Evolutionary conservation across 306 rosid species (phyloP).

Genomic region (Abrus precatorius): DNA sequence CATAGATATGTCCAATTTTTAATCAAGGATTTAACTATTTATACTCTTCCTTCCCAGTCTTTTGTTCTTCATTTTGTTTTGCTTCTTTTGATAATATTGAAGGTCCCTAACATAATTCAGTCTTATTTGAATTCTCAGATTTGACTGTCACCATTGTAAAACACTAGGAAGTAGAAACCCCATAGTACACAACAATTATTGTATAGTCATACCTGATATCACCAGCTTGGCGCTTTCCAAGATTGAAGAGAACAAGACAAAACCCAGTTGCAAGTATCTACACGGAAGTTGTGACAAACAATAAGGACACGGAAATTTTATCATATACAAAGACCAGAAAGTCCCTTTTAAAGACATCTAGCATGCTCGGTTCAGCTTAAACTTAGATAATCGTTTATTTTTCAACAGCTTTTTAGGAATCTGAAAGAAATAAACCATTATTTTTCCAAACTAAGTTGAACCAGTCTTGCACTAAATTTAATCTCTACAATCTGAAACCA

Average conservation of each 20-base stretch:
- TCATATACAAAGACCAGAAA: slow-evolving; percentile 1
- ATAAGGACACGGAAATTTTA: slow-evolving; percentile 24
- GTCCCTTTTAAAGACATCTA: slow-evolving; percentile 26
- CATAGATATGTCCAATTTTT: slow-evolving; percentile 14
- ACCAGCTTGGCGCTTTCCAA: slow-evolving; percentile 88
- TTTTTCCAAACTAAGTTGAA: no score
- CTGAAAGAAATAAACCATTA: no score
- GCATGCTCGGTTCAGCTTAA: no score
- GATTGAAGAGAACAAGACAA: slow-evolving; percentile 82
- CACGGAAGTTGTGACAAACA: slow-evolving; percentile 39
- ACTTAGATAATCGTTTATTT: no score
- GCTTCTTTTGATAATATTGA: slow-evolving; percentile 22
- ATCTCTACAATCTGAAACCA: slow-evolving; percentile 33
- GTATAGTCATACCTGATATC: slow-evolving; percentile 76
- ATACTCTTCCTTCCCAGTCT: slow-evolving; percentile 25
- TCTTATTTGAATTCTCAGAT: slow-evolving; percentile 38
- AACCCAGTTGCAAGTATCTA: slow-evolving; percentile 90
- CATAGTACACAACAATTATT: slow-evolving; percentile 19
- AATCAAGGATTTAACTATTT: slow-evolving; percentile 27
- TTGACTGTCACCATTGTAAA: slow-evolving; percentile 34
- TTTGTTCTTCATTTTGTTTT: slow-evolving; percentile 18
- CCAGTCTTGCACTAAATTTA: neutral
- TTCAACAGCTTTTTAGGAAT: no score
- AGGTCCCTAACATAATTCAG: slow-evolving; percentile 18
- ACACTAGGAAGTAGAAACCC: neutral